These are phyloP conservation scores for Suillus subalutaceus DNA, from an alignment of 768 basidiomycete species.

Conservation along the genomic window DNA sequence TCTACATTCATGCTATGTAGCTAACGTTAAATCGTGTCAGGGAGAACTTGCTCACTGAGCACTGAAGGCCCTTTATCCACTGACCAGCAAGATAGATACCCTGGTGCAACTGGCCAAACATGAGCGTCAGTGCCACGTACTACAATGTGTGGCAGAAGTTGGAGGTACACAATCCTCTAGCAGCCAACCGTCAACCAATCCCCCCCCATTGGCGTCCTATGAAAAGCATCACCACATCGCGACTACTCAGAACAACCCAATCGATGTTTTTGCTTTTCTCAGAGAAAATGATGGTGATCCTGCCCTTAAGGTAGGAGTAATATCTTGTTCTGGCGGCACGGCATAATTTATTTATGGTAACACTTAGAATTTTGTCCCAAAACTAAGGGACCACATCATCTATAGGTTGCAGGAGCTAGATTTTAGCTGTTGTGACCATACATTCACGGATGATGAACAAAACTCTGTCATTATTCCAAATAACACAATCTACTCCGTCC, in stretches of 20 bases:
- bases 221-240: conserved; percentile 25
- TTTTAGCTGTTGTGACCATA: too few species aligned
- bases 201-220: background rate
- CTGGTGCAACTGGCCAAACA: background rate
- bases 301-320: conserved; percentile 18
- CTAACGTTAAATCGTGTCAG: background rate
- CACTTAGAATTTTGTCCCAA: too few species aligned
- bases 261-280: conserved; percentile 6
- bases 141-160: background rate
- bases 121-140: background rate
- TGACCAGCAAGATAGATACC: background rate
- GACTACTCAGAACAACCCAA: background rate
- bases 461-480: too few species aligned
- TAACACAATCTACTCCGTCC: too few species aligned
- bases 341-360: background rate
- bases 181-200: background rate
- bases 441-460: too few species aligned
- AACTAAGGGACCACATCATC: too few species aligned
- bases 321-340: background rate
- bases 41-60: background rate
- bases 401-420: too few species aligned
- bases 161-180: background rate
- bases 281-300: conserved; percentile 25
- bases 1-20: too few species aligned
- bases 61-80: background rate